Evolutionary conservation across 2,329 filamentous ascomycete genomes (phyloP).

Genomic region (Colletotrichum chrysophilum): DNA sequence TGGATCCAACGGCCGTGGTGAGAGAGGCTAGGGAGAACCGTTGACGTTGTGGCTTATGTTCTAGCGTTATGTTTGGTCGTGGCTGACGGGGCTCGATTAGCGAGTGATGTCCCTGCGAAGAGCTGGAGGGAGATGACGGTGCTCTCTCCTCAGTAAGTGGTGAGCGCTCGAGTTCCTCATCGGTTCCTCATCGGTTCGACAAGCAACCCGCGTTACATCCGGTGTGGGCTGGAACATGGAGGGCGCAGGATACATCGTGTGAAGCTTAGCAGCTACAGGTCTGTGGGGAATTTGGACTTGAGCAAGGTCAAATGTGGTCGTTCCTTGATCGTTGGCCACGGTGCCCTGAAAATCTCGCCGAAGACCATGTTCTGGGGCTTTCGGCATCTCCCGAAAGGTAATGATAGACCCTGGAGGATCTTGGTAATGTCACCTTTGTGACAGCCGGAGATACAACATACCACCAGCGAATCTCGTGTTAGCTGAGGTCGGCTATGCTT

Average conservation of each 20-base stretch:
- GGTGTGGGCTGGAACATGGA: neutral
- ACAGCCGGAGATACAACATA: neutral
- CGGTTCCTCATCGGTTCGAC: neutral
- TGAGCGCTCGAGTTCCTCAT: neutral
- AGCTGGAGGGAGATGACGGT: neutral
- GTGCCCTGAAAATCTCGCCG: neutral
- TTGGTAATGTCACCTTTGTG: neutral
- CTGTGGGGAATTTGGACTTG: neutral
- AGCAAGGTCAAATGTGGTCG: neutral
- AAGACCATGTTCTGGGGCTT: neutral
- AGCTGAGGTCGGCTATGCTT: neutral
- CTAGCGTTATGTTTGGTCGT: neutral
- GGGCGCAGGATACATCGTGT: neutral
- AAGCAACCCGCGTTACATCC: neutral
- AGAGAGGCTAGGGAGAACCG: neutral
- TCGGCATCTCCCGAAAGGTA: neutral
- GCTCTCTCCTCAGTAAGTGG: neutral
- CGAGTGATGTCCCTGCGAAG: neutral
- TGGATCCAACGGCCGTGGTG: neutral
- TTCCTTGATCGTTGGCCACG: neutral
- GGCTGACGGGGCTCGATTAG: neutral
- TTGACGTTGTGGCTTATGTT: slow-evolving; percentile 12
- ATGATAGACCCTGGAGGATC: neutral
- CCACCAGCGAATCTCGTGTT: neutral
- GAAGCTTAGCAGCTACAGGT: neutral